Evolutionary conservation across 2,329 filamentous ascomycete genomes (phyloP).

Genomic region (Alternaria angustiovoidea): DNA sequence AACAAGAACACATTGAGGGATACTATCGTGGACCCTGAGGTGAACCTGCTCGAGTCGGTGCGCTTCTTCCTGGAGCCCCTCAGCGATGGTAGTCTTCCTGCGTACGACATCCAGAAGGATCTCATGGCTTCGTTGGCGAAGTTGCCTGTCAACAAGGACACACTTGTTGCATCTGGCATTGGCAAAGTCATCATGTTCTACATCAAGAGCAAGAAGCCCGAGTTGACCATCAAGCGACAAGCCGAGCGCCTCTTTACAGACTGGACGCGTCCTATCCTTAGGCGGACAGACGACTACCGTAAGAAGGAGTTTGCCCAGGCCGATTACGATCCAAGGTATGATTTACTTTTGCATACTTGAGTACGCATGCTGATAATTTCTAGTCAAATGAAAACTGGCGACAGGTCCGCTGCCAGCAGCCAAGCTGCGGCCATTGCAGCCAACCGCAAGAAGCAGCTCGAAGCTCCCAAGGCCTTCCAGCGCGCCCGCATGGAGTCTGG

Average conservation of each 20-base stretch:
- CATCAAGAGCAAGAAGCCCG: constrained; percentile 90
- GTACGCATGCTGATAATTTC: constrained; percentile 24
- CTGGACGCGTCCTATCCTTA: constrained; percentile 94
- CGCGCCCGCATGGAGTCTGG: constrained; percentile 67
- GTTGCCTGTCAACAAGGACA: constrained; percentile 90
- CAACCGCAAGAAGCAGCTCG: constrained; percentile 59
- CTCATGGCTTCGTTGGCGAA: constrained; percentile 82
- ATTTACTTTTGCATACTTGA: constrained; percentile 11
- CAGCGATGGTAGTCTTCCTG: constrained; percentile 90
- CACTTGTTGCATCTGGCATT: constrained; percentile 87
- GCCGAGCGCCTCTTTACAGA: constrained; percentile 92
- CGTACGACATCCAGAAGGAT: constrained; percentile 97
- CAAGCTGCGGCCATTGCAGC: constrained; percentile 46
- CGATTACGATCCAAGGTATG: constrained; percentile 66
- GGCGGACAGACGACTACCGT: constrained; percentile 93
- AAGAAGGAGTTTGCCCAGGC: constrained; percentile 75
- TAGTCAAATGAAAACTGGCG: constrained; percentile 25
- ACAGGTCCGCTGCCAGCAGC: constrained; percentile 34
- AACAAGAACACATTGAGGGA: constrained; percentile 88
- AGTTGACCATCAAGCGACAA: constrained; percentile 88
- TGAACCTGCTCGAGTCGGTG: constrained; percentile 91
- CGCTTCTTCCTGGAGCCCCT: constrained; percentile 97
- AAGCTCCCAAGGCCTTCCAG: constrained; percentile 62
- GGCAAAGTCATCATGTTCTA: constrained; percentile 98
- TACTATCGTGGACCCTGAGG: constrained; percentile 90